These are phyloP conservation scores for Jaapia argillacea DNA, from an alignment of 768 basidiomycete species.

Conservation along the genomic window DNA sequence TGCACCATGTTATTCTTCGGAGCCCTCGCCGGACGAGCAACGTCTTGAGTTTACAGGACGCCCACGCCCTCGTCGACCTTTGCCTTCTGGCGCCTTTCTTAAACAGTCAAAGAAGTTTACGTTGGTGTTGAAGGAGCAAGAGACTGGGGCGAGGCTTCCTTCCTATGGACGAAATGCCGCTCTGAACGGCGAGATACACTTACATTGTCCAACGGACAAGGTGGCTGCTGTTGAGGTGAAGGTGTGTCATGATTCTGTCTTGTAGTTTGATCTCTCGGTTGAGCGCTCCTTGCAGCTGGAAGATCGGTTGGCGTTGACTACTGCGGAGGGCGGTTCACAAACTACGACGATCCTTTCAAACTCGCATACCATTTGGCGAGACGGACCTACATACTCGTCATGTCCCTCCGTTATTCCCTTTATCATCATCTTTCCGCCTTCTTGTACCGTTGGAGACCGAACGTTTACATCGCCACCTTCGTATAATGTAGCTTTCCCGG, in stretches of 20 bases:
- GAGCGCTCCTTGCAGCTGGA: conserved; percentile 10
- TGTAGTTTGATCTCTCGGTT: conserved; percentile 1
- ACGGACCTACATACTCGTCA: not conserved
- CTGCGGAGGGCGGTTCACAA: conserved; percentile 6
- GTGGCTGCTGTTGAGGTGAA: conserved; percentile 35
- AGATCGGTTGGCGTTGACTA: conserved; percentile 9
- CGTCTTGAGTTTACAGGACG: conserved; percentile 38
- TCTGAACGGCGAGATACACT: conserved; percentile 32
- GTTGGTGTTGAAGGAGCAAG: conserved; percentile 37
- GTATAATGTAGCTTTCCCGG: not conserved
- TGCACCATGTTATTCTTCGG: conserved; percentile 48
- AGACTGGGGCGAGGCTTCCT: conserved; percentile 26
- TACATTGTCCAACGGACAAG: conserved; percentile 21
- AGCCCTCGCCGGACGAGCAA: conserved; percentile 40
- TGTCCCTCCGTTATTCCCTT: not conserved
- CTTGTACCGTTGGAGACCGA: not conserved
- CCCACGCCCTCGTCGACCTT: conserved; percentile 2
- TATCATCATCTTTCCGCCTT: not conserved
- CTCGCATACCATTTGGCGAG: not conserved
- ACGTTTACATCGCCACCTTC: not conserved
- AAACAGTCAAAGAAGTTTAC: conserved; percentile 29
- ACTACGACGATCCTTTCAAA: not conserved
- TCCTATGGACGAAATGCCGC: conserved; percentile 31
- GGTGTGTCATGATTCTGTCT: conserved; percentile 20
- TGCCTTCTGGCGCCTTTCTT: conserved; percentile 30